Conservation (phyloP, 192 early-diverging fungal genomes). For the Mortierella hygrophila region DNA sequence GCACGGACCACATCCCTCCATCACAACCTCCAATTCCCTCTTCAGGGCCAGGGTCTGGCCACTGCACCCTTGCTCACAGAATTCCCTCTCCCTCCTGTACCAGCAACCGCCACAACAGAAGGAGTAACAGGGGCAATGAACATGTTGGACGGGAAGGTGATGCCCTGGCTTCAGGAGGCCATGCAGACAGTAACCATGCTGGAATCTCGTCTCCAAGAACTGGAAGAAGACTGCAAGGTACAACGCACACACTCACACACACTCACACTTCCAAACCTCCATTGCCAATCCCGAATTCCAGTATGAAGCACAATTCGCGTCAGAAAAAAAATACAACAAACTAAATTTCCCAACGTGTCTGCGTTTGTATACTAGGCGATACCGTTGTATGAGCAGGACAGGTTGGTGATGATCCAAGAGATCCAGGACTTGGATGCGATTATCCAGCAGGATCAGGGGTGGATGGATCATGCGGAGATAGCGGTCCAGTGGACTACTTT, state of each 20-base stretch:
- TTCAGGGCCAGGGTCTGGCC: not conserved
- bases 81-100: not conserved
- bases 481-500: conserved; percentile 12
- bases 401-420: conserved; percentile 19
- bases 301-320: conserved; percentile 21
- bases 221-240: conserved; percentile 31
- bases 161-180: conserved; percentile 39
- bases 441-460: conserved; percentile 20
- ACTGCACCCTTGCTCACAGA: not conserved
- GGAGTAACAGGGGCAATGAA: not conserved
- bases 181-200: conserved; percentile 27
- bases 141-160: not conserved
- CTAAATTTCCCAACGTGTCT: not conserved
- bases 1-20: not conserved
- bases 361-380: conserved; percentile 12
- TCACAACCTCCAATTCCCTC: not conserved
- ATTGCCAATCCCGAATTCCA: not conserved
- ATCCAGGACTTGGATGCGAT: conserved; percentile 29
- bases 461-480: conserved; percentile 26
- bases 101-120: not conserved
- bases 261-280: no score
- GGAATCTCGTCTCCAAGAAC: conserved; percentile 27
- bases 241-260: not conserved
- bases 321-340: conserved; percentile 3
- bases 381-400: conserved; percentile 37